Evolutionary conservation across 2,329 filamentous ascomycete genomes (phyloP).

Genomic region (Microdochium trichocladiopsis): DNA sequence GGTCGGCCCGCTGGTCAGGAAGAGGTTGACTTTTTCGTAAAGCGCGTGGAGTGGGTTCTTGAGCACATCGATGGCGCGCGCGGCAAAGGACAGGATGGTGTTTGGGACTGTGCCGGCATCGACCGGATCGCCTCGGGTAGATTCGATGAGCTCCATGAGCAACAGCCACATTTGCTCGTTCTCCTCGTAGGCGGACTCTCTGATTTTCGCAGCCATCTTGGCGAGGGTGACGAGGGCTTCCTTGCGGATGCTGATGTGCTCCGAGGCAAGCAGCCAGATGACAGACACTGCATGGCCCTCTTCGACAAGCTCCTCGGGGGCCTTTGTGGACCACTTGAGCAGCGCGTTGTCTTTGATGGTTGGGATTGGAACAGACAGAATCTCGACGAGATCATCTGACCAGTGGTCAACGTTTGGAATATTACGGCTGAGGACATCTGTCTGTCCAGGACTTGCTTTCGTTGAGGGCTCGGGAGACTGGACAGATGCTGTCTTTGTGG

Average conservation of each 20-base stretch:
- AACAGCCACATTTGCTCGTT: constrained; percentile 74
- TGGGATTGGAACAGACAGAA: constrained; percentile 41
- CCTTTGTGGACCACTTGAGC: constrained; percentile 66
- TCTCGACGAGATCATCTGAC: constrained; percentile 39
- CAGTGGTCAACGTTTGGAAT: constrained; percentile 14
- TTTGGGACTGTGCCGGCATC: constrained; percentile 58
- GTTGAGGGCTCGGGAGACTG: too few species aligned
- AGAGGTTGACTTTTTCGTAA: constrained; percentile 81
- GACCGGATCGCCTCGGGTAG: constrained; percentile 46
- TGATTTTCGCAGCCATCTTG: constrained; percentile 56
- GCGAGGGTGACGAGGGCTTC: constrained; percentile 67
- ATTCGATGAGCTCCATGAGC: constrained; percentile 73
- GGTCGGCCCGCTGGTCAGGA: constrained; percentile 67
- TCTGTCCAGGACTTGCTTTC: too few species aligned
- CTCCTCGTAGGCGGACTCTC: constrained; percentile 66
- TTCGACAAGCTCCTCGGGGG: constrained; percentile 71
- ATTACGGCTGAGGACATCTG: neutral
- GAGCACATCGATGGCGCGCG: constrained; percentile 62
- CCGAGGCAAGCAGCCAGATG: constrained; percentile 68
- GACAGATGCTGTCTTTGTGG: constrained; percentile 6
- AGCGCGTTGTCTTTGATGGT: constrained; percentile 45
- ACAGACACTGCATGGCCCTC: constrained; percentile 66
- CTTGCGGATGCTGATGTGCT: constrained; percentile 67
- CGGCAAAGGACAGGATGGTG: constrained; percentile 68
- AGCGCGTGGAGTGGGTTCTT: constrained; percentile 72